These are phyloP conservation scores for Volvox reticuliferus DNA, from an alignment of 139 green algal genomes.

Conservation along the genomic window DNA sequence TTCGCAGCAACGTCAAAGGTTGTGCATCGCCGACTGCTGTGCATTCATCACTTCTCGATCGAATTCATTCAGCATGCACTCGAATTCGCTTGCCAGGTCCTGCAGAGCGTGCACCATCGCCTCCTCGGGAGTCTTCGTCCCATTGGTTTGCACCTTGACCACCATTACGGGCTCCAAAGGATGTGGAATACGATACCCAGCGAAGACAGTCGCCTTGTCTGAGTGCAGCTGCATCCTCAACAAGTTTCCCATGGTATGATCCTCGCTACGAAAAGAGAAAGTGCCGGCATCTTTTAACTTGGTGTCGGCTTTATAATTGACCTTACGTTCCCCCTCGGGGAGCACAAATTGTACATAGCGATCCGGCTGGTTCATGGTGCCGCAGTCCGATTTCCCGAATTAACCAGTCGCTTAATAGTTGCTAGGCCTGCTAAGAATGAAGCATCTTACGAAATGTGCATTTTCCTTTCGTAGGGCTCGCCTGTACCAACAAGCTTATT, in stretches of 20 bases:
- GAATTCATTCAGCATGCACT: conserved; percentile 59
- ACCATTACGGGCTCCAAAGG: conserved; percentile 91
- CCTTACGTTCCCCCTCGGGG: conserved; percentile 85
- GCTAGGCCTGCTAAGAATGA: no score
- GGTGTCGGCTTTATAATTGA: conserved; percentile 85
- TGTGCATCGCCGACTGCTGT: conserved; percentile 1
- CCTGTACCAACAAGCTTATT: no score
- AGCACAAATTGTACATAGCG: conserved; percentile 94
- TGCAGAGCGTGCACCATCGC: conserved; percentile 67
- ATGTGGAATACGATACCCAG: conserved; percentile 96
- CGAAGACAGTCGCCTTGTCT: conserved; percentile 87
- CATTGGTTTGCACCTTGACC: conserved; percentile 86
- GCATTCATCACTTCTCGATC: conserved; percentile 13
- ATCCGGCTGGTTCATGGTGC: conserved; percentile 87
- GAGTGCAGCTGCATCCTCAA: conserved; percentile 85
- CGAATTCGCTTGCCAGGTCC: conserved; percentile 65
- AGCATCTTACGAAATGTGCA: no score
- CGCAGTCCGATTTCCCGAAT: neutral
- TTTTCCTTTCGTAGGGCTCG: no score
- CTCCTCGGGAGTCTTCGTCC: conserved; percentile 63
- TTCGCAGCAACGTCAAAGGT: neutral
- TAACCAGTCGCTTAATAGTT: no score
- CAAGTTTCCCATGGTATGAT: conserved; percentile 97
- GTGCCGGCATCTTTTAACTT: conserved; percentile 91
- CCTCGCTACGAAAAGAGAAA: conserved; percentile 90